Evolutionary conservation across 2,329 filamentous ascomycete genomes (phyloP).

Genomic region (Sordariomycetes sp.): DNA sequence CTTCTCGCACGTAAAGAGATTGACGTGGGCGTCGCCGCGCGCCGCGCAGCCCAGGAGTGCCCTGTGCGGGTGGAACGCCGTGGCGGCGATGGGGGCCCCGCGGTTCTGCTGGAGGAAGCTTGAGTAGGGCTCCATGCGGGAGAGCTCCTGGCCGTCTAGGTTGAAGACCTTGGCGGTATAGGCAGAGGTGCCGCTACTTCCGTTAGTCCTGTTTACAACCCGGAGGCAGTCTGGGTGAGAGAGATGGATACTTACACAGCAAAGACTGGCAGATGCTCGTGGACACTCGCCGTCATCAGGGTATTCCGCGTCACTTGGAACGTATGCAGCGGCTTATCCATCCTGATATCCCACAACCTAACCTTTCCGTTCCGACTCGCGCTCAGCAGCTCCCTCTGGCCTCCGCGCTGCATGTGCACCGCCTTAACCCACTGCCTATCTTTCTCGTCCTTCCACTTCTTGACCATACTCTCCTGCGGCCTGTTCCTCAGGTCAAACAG

Average conservation of each 20-base stretch:
- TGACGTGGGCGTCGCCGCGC: conserved; percentile 78
- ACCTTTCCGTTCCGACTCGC: conserved; percentile 89
- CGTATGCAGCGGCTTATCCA: conserved; percentile 62
- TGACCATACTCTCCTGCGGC: conserved; percentile 83
- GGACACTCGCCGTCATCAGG: conserved; percentile 75
- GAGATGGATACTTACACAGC: conserved; percentile 54
- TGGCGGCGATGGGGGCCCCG: conserved; percentile 70
- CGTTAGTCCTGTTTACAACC: neutral
- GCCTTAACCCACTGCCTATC: conserved; percentile 87
- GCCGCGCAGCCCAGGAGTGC: conserved; percentile 84
- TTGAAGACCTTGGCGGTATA: conserved; percentile 91
- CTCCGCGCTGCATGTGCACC: conserved; percentile 92
- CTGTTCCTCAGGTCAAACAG: conserved; percentile 84
- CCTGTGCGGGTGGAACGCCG: conserved; percentile 89
- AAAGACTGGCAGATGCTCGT: conserved; percentile 94
- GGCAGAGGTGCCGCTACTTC: conserved; percentile 64
- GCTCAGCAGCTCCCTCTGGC: conserved; percentile 78
- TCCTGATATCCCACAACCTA: conserved; percentile 89
- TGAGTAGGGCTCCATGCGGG: conserved; percentile 77
- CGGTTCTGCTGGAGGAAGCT: conserved; percentile 75
- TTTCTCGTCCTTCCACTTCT: conserved; percentile 86
- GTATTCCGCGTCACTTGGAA: conserved; percentile 66
- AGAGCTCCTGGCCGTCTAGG: conserved; percentile 66
- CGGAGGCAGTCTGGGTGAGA: neutral
- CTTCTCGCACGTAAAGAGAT: conserved; percentile 64